Evolutionary conservation across 2,329 filamentous ascomycete species (phyloP), one percentile per base, ranked within the genome.

Genomic region (Rhinocladiella mackenziei): DNA sequence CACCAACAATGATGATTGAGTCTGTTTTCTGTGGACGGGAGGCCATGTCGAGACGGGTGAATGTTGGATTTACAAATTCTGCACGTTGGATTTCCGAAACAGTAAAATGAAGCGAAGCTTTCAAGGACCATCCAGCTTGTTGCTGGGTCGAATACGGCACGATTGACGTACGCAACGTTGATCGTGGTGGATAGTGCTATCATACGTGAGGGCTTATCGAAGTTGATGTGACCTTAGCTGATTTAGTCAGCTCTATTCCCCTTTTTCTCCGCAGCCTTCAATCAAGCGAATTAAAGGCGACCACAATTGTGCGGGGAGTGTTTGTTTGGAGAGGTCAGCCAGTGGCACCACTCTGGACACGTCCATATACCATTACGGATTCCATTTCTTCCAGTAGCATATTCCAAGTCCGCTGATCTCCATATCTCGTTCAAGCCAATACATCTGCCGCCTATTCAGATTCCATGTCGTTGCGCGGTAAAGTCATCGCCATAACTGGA

Each of bases 401-500:
- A 26, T 26, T 26, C 7, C 11, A 11, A 26, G 11, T 26, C 11
- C 11, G 7, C 7, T 26, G 23, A 26, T 26, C 23, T 26, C 23
- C 7, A 11, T 7, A 26, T 11, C 23, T 11, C 7, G 23, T 11
- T 26, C 7, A 26, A 26, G 7, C 23, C 23, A 7, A 26, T 11
- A 7, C 23, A 26, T n/a, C n/a, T n/a, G n/a, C n/a, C n/a, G n/a
- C n/a, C n/a, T n/a, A n/a, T n/a, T n/a, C n/a, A n/a, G n/a, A n/a
- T n/a, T n/a, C 23, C 23, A 42, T 42, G 39, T 18, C 26, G 30
- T 36, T 44, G 23, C n/a, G 17, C n/a, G 43, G 39, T 48, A 74
- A 71, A 56, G 66, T 75, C 36, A 66, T 75, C 43, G 70, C 70
- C 41, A 56, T 77, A 15, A 75, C 72, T 2, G 74, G 74, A 15